A percentile compares a stretch with the other conserved stretches of the same genome.
Conservation (phyloP, 176 grass and related monocot genomes). For the Typha latifolia region DNA sequence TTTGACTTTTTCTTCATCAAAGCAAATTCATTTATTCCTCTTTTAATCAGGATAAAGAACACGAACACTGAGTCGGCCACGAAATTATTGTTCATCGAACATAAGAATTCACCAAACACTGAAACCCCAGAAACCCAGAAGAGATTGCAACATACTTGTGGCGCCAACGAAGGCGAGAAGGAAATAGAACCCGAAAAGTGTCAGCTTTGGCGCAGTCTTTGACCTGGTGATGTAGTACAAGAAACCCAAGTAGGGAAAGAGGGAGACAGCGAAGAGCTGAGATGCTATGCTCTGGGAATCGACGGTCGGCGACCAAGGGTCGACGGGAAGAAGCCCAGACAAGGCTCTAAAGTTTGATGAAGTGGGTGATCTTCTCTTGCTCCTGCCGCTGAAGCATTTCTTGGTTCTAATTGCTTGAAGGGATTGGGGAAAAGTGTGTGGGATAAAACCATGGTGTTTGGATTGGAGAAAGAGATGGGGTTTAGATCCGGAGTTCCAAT, state of each 20-base stretch:
- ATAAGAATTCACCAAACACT: too few relatives aligned
- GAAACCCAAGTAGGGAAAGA: conserved; percentile 87
- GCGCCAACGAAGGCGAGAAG: conserved; percentile 85
- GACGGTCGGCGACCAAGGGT: conserved; percentile 74
- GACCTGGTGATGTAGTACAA: conserved; percentile 84
- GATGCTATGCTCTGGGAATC: conserved; percentile 83
- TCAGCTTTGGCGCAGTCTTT: conserved; percentile 68
- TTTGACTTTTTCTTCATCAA: too few relatives aligned
- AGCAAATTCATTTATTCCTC: too few relatives aligned
- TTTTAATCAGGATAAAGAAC: too few relatives aligned
- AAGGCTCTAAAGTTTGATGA: neutral
- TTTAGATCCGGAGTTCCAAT: neutral
- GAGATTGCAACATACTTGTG: conserved; percentile 49
- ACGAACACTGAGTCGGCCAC: too few relatives aligned
- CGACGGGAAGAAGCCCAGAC: conserved; percentile 68
- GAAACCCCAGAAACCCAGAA: neutral
- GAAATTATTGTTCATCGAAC: too few relatives aligned
- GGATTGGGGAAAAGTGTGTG: neutral
- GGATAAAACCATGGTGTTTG: neutral
- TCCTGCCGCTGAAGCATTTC: neutral
- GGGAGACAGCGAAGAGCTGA: conserved; percentile 86
- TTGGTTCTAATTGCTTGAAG: neutral
- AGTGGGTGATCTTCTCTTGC: neutral
- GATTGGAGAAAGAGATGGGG: neutral
- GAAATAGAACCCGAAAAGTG: conserved; percentile 94